Evolutionary conservation across 2,329 filamentous ascomycete genomes (phyloP).

Genomic region (Stenocarpella maydis): DNA sequence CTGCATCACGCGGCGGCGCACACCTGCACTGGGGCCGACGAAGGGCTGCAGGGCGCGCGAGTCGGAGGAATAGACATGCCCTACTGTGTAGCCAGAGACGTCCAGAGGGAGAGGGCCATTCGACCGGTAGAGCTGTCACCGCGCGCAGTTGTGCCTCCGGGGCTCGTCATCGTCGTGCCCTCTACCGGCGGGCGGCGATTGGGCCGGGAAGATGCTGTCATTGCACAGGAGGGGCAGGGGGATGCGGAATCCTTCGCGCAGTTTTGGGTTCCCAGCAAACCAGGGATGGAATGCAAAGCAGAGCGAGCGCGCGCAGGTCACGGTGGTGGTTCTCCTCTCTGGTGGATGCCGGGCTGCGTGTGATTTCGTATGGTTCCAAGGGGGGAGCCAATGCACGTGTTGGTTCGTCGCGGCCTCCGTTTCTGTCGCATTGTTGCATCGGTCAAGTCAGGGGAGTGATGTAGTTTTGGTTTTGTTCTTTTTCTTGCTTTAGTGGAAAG

Average conservation of each 20-base stretch:
- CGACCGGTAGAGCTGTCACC: slow-evolving; percentile 1
- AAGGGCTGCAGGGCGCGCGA: background rate
- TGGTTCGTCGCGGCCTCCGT: background rate
- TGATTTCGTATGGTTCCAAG: slow-evolving; percentile 26
- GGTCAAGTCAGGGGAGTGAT: background rate
- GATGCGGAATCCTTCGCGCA: slow-evolving; percentile 28
- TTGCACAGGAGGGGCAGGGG: slow-evolving; percentile 24
- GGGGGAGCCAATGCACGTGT: slow-evolving; percentile 11
- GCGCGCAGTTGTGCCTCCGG: background rate
- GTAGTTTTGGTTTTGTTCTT: slow-evolving; percentile 4
- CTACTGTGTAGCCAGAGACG: background rate
- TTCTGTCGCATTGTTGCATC: slow-evolving; percentile 21
- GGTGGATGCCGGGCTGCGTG: background rate
- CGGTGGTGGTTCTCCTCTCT: too few relatives aligned
- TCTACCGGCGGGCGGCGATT: background rate
- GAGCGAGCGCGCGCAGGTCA: too few relatives aligned
- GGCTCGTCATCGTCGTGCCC: background rate
- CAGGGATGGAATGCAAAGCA: slow-evolving; percentile 7
- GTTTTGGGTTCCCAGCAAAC: slow-evolving; percentile 23
- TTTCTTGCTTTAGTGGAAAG: background rate
- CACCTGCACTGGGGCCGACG: background rate
- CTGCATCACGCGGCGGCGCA: background rate
- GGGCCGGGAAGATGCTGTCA: slow-evolving; percentile 27
- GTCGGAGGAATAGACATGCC: background rate
- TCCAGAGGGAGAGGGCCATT: background rate